Evolutionary conservation across 2,329 filamentous ascomycete species (phyloP), one percentile per base, ranked within the genome.

Genomic region (Sphaerulina populicola): DNA sequence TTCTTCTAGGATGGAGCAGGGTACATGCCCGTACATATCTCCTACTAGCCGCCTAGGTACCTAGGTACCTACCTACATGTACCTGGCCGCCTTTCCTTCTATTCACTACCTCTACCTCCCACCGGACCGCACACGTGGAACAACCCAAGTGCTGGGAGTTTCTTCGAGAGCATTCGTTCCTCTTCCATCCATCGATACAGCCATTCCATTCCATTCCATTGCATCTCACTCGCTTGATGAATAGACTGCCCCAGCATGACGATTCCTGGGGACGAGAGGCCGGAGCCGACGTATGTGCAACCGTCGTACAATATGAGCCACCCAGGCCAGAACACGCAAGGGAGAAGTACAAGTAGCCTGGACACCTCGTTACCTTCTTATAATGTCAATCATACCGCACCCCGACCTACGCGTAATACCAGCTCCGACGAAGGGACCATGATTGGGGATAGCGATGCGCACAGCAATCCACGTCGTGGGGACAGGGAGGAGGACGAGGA

Each of bases 391-490:
- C 52, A 58, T 39, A n/a, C 42, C 8, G 43, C 45, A 33, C 38
- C 55, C 7, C 53, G 54, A 23, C 52, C 54, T 27, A 49, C 47
- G 29, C 59, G 60, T 41, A 39, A 48, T 6, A 55, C 49, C 38
- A 51, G 54, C 11, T 68, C 66, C 6, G 66, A 67, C 47, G 66
- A 68, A 47, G 64, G 61, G 2, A 69, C 67, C 5, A 57, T 68
- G 37, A 58, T 68, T 27, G 66, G 61, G 12, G 65, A 68, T 5
- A 39, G 27, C 30, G 61, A 64, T 15, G 52, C 59, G 11, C 42
- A 49, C 29, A 39, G 55, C n/a, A 18, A 52, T 36, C 45, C 53
- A 29, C 18, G 37, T 31, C 54, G 38, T n/a, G 39, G 35, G 6
- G 48, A 47, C 4, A 36, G 42, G 12, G 53, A 56, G 27, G 39